These are phyloP conservation scores for Ceriops decandra DNA, from an alignment of 345 rosid species.

Conservation along the genomic window DNA sequence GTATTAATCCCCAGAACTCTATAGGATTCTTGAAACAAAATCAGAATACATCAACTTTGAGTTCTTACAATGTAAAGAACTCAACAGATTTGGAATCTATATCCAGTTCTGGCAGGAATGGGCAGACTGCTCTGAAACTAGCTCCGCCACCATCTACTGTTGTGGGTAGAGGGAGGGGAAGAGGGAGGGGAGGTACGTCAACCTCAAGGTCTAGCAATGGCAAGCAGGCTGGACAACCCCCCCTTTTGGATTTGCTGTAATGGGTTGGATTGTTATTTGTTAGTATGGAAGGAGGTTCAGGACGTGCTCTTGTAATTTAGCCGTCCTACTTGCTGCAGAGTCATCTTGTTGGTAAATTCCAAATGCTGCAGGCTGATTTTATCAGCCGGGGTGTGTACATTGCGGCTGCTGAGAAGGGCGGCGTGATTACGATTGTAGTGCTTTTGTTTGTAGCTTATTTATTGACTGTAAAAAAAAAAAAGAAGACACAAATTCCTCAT, in stretches of 20 bases:
- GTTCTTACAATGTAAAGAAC: slow-evolving; percentile 44
- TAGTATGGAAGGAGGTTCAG: too few relatives aligned
- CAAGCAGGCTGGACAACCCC: slow-evolving; percentile 55
- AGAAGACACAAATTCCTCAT: background rate
- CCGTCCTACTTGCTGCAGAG: background rate
- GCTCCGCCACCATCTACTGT: slow-evolving; percentile 85
- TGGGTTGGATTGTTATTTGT: background rate
- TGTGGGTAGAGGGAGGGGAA: slow-evolving; percentile 72
- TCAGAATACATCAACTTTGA: slow-evolving; percentile 40
- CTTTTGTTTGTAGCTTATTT: background rate
- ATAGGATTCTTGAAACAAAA: slow-evolving; percentile 51
- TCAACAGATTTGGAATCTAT: slow-evolving; percentile 63
- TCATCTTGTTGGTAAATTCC: too few relatives aligned
- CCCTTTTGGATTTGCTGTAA: slow-evolving; percentile 71
- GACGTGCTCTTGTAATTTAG: background rate
- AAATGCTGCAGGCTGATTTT: too few relatives aligned
- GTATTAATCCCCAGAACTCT: slow-evolving; percentile 38
- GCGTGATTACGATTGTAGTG: background rate
- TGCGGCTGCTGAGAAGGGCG: background rate
- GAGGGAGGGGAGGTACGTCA: slow-evolving; percentile 48
- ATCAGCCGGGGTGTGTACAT: too few relatives aligned
- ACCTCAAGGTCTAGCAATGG: slow-evolving; percentile 37
- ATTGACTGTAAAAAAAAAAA: background rate
- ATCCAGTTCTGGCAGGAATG: slow-evolving; percentile 59
- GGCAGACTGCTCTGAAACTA: slow-evolving; percentile 58